These are phyloP conservation scores for Lactarius deliciosus DNA, from an alignment of 768 basidiomycete species.

Conservation along the genomic window DNA sequence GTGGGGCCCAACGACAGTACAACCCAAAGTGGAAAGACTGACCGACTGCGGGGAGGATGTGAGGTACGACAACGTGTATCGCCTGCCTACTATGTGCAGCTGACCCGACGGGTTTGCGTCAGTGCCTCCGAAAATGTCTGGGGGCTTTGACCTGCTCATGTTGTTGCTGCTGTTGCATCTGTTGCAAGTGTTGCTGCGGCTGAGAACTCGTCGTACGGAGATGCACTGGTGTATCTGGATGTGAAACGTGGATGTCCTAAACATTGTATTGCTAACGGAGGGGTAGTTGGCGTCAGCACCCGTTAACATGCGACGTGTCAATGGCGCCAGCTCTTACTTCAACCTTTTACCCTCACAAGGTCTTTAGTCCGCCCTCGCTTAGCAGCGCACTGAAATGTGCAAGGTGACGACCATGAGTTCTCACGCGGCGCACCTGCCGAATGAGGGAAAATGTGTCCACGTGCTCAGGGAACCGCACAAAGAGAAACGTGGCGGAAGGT, in stretches of 20 bases:
- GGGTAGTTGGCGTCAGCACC: no score
- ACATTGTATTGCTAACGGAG: no score
- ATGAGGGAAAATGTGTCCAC: constrained; percentile 62
- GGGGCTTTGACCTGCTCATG: no score
- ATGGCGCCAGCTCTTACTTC: no score
- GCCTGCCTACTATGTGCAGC: no score
- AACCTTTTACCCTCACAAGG: constrained; percentile 33
- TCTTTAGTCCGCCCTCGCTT: constrained; percentile 47
- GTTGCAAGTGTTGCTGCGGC: constrained; percentile 1
- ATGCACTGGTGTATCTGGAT: no score
- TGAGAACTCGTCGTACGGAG: background rate
- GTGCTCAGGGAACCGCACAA: constrained; percentile 57
- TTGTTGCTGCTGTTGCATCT: constrained; percentile 19
- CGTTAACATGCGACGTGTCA: no score
- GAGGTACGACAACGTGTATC: background rate
- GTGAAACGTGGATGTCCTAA: background rate
- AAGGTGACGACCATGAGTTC: constrained; percentile 74
- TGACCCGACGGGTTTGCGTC: no score
- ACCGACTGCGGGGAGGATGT: no score
- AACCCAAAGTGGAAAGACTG: background rate
- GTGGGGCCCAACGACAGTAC: no score
- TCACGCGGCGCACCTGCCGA: constrained; percentile 48
- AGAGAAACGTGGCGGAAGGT: constrained; percentile 59
- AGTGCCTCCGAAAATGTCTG: no score
- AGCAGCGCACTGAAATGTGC: constrained; percentile 83